phyloP scores from a whole-genome alignment of 768 basidiomycete species.

The Kwoniella shandongensis region DNA sequence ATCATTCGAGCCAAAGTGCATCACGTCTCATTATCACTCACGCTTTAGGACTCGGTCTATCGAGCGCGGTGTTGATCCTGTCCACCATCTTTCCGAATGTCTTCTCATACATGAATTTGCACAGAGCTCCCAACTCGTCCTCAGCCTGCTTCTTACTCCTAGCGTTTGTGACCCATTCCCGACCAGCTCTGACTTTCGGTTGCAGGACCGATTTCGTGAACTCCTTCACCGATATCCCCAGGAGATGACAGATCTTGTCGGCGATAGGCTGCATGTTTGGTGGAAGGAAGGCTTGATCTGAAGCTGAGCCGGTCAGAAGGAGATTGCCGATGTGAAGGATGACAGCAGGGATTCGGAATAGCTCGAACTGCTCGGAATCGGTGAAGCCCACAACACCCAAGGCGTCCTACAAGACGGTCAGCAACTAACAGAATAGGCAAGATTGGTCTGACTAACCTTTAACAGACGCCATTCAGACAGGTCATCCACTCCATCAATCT shows the following conservation, averaged over 20 bases:
- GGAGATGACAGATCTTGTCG: conserved; percentile 74
- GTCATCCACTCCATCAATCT: conserved; percentile 96
- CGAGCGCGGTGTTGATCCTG: conserved; percentile 88
- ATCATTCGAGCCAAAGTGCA: no score
- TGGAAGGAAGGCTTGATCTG: conserved; percentile 68
- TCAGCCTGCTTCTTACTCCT: conserved; percentile 86
- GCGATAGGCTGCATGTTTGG: conserved; percentile 59
- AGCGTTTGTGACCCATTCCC: conserved; percentile 95
- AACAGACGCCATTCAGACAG: conserved; percentile 79
- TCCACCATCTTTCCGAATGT: conserved; percentile 92
- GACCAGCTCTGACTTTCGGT: conserved; percentile 86
- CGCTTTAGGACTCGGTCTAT: conserved; percentile 79
- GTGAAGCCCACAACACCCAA: conserved; percentile 88
- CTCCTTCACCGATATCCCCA: conserved; percentile 82
- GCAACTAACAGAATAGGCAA: neutral
- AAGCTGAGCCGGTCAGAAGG: conserved; percentile 70
- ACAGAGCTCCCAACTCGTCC: conserved; percentile 85
- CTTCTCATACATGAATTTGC: conserved; percentile 96
- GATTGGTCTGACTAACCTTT: conserved; percentile 59
- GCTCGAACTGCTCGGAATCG: conserved; percentile 76
- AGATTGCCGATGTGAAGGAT: conserved; percentile 97
- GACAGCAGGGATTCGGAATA: conserved; percentile 90
- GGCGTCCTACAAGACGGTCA: conserved; percentile 60
- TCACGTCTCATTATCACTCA: conserved; percentile 16
- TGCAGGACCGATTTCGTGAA: conserved; percentile 85